These are phyloP conservation scores for Ophiostoma himal-ulmi DNA, from an alignment of 2,329 filamentous ascomycete genomes.

Conservation along the genomic window DNA sequence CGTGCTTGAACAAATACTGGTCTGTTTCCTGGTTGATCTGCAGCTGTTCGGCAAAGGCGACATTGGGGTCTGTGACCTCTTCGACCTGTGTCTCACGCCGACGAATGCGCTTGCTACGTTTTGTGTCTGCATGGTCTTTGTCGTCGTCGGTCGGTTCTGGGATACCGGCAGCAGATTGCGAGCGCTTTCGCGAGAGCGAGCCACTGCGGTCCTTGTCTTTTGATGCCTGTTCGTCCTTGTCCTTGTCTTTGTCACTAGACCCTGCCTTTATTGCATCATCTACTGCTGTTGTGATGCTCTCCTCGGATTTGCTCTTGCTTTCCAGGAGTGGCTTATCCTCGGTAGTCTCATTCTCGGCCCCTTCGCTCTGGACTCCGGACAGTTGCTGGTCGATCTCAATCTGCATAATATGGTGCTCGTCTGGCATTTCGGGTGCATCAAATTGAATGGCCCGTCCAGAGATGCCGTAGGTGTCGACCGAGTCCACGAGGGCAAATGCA, in stretches of 20 bases:
- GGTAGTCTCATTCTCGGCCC: slow-evolving; percentile 5
- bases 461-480: slow-evolving; percentile 34
- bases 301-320: slow-evolving; percentile 7
- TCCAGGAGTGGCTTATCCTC: background rate
- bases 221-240: slow-evolving; percentile 10
- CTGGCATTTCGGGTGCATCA: slow-evolving; percentile 35
- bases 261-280: background rate
- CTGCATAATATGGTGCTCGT: slow-evolving; percentile 37
- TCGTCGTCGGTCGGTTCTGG: slow-evolving; percentile 49
- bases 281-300: background rate
- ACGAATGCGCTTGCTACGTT: slow-evolving; percentile 60
- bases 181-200: slow-evolving; percentile 47
- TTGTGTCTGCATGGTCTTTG: slow-evolving; percentile 49
- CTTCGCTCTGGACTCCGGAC: background rate
- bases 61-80: slow-evolving; percentile 48
- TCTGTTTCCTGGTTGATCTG: slow-evolving; percentile 53
- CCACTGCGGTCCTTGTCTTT: slow-evolving; percentile 32
- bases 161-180: slow-evolving; percentile 56
- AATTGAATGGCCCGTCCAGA: slow-evolving; percentile 35
- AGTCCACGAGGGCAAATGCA: slow-evolving; percentile 38
- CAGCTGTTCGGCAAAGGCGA: slow-evolving; percentile 49
- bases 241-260: background rate
- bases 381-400: slow-evolving; percentile 37
- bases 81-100: slow-evolving; percentile 53
- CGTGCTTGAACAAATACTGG: slow-evolving; percentile 50